A percentile compares a stretch with the other conserved stretches of the same genome.
Conservation (phyloP, 2,329 filamentous ascomycete species). For the Hypoxylon sp. region DNA sequence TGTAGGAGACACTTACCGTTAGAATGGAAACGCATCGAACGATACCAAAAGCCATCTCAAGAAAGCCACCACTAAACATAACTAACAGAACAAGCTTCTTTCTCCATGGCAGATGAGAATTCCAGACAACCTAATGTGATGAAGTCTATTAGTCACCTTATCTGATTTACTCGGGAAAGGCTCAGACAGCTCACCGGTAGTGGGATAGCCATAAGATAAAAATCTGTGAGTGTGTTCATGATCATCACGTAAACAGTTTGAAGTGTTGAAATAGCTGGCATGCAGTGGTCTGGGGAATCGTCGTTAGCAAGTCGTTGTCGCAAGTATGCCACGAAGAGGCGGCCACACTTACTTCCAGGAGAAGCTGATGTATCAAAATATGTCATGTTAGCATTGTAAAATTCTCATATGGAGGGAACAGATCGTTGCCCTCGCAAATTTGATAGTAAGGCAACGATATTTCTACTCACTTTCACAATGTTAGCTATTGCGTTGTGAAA, state of each 20-base stretch:
- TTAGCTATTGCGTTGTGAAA: background rate
- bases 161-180: background rate
- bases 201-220: constrained; percentile 66
- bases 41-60: constrained; percentile 66
- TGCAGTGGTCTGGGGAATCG: constrained; percentile 54
- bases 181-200: constrained; percentile 56
- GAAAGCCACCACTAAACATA: constrained; percentile 66
- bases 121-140: constrained; percentile 59
- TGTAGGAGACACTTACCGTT: constrained; percentile 48
- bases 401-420: background rate
- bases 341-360: constrained; percentile 61
- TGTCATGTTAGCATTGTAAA: background rate
- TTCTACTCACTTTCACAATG: background rate
- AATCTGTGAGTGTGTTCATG: constrained; percentile 64
- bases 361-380: constrained; percentile 48
- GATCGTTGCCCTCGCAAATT: background rate
- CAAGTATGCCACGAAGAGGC: background rate
- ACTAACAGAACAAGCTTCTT: constrained; percentile 63
- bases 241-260: constrained; percentile 64
- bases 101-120: constrained; percentile 58
- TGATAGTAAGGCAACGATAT: background rate
- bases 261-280: constrained; percentile 63
- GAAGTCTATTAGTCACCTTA: constrained; percentile 2
- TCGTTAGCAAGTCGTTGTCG: background rate
- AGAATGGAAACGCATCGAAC: constrained; percentile 65